Evolutionary conservation across 306 rosid genomes (phyloP), one percentile per base, ranked within the genome.

Genomic region (Cucurbita moschata): DNA sequence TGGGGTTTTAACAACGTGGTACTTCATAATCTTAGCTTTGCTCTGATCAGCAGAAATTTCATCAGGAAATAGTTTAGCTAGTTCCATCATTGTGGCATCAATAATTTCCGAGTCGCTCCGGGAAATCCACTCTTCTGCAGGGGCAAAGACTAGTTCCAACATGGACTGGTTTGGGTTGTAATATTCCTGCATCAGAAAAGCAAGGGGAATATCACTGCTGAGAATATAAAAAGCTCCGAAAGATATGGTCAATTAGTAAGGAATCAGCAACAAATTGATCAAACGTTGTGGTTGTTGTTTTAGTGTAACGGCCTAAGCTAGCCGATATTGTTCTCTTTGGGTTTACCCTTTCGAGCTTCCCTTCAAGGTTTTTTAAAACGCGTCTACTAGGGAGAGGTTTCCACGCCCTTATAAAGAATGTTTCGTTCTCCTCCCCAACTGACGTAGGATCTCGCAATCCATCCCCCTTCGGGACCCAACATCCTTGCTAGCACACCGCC

Each of bases 81-180:
- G 95, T 71, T 94, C 98, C 72, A 84, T 73, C 89, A 94, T 88
- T n/a, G 98, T 90, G 46, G 98, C 98, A n/a, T 76, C 82, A 70
- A 94, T 89, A 70, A 94, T 94, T 69, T 94, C 98, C 8, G 89
- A 82, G 75, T 94, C 96, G 69, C 89, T 87, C 46, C 92, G 56
- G 8, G 95, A 90, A 79, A 94, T 80, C 98, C 98, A 94, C 78
- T 90, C 96, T 82, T 94, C 95, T 7, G 98, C 98, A 51, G 97
- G 98, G 42, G 98, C 98, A 77, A 94, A 94, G 77, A 94, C 98
- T 85, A 94, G 85, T 86, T 94, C 98, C 78, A 94, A 84, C 98
- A 94, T 90, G 39, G 98, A 94, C 78, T 83, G 85, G 81, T 86
- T 90, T 50, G 98, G 97, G 84, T 78, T 78, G 76, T 90, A 94